Percentiles rank a stretch among this genome's conserved stretches.
phyloP scores from a whole-genome alignment of 805 yeast species.

The Yamadazyma olivae region DNA sequence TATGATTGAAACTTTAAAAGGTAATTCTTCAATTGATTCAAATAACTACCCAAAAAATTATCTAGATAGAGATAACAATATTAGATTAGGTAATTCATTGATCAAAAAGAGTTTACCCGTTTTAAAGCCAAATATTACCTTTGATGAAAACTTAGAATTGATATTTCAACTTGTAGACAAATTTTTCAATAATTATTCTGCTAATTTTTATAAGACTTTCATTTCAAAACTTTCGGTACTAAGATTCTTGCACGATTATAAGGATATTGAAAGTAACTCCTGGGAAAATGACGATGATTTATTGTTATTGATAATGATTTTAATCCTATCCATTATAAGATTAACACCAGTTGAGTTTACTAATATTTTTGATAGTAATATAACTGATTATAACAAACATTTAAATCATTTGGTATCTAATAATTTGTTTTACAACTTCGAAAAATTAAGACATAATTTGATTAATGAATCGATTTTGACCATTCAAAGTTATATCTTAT shows the following conservation, averaged over 20 bases:
- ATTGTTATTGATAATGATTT: constrained; percentile 42
- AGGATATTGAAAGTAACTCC: constrained; percentile 23
- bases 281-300: constrained; percentile 52
- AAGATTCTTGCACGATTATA: constrained; percentile 36
- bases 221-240: constrained; percentile 30
- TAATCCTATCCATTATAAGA: constrained; percentile 38
- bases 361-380: constrained; percentile 7
- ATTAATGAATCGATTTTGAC: constrained; percentile 47
- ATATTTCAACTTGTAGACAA: constrained; percentile 35
- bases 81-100: constrained; percentile 15
- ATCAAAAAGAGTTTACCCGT: constrained; percentile 32
- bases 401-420: constrained; percentile 7
- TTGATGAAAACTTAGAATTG: constrained; percentile 25
- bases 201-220: constrained; percentile 39
- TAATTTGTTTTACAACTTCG: constrained; percentile 36
- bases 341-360: constrained; percentile 26
- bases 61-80: constrained; percentile 10
- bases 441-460: constrained; percentile 44
- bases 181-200: constrained; percentile 34
- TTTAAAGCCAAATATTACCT: constrained; percentile 5
- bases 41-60: constrained; percentile 8
- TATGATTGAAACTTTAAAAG: constrained; percentile 40
- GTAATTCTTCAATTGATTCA: constrained; percentile 2
- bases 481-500: constrained; percentile 47
- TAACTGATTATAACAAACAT: constrained; percentile 8